Percentiles rank a stretch among this genome's conserved stretches.
Conservation (phyloP, 345 rosid species). For the Zanthoxylum bungeanum region DNA sequence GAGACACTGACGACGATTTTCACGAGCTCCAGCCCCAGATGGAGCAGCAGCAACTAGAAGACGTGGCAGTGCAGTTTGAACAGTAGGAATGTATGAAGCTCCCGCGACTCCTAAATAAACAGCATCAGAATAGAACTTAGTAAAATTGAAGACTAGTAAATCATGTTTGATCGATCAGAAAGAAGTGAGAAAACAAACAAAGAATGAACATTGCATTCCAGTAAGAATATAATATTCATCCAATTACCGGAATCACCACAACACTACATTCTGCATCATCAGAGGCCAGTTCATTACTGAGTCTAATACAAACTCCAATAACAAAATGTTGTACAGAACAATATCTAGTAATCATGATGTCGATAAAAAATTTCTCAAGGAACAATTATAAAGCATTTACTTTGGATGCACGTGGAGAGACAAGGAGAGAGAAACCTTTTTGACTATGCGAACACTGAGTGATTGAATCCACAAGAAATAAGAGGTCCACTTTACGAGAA, state of each 20-base stretch:
- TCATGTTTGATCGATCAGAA: neutral
- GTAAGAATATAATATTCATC: neutral
- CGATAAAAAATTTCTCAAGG: neutral
- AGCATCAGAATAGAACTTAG: neutral
- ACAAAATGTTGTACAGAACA: neutral
- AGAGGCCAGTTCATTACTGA: neutral
- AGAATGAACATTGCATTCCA: neutral
- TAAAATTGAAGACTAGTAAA: neutral
- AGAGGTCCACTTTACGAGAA: constrained; percentile 81
- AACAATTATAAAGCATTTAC: neutral
- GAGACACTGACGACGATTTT: constrained; percentile 95
- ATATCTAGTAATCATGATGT: neutral
- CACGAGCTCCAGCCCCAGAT: constrained; percentile 76
- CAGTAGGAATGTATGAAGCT: constrained; percentile 75
- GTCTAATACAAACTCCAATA: neutral
- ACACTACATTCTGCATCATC: neutral
- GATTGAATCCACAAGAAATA: constrained; percentile 95
- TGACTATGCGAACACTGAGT: constrained; percentile 90
- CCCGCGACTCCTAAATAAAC: constrained; percentile 70
- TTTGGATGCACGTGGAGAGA: neutral
- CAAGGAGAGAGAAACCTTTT: constrained; percentile 46
- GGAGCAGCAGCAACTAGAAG: constrained; percentile 96
- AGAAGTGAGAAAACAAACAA: neutral
- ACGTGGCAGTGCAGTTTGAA: constrained; percentile 91
- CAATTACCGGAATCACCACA: neutral